Conservation (phyloP, 2,329 filamentous ascomycete species). For the Botrytis pseudocinerea region DNA sequence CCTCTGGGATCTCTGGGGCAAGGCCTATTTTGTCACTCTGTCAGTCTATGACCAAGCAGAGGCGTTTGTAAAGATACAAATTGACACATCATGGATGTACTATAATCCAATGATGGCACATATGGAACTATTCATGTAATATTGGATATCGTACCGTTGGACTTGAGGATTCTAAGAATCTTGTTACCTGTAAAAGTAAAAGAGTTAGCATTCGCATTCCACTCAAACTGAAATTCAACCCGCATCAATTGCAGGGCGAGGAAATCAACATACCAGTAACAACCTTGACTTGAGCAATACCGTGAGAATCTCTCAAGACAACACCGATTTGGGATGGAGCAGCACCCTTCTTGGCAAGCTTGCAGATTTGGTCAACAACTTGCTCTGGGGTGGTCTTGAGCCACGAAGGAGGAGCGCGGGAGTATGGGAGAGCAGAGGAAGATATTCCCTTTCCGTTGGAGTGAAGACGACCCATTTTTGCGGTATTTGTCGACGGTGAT, state of each 20-base stretch:
- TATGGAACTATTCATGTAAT: slow-evolving; percentile 28
- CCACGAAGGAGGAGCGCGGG: slow-evolving; percentile 88
- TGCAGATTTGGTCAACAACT: slow-evolving; percentile 98
- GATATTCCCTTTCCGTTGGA: slow-evolving; percentile 99
- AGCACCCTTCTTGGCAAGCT: slow-evolving; percentile 98
- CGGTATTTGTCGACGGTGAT: slow-evolving; percentile 37
- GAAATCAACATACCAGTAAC: slow-evolving; percentile 74
- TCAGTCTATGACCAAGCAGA: slow-evolving; percentile 90
- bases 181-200: slow-evolving; percentile 75
- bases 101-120: slow-evolving; percentile 41
- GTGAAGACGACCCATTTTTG: slow-evolving; percentile 94
- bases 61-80: slow-evolving; percentile 53
- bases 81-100: slow-evolving; percentile 31
- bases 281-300: slow-evolving; percentile 95
- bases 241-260: not conserved
- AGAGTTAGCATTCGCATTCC: slow-evolving; percentile 36
- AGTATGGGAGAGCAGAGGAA: slow-evolving; percentile 94
- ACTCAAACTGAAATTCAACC: not conserved
- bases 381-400: slow-evolving; percentile 98
- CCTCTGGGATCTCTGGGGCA: slow-evolving; percentile 97
- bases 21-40: slow-evolving; percentile 87
- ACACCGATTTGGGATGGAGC: slow-evolving; percentile 99
- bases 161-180: slow-evolving; percentile 99
- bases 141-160: slow-evolving; percentile 73
- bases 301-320: slow-evolving; percentile 95